phyloP scores from a whole-genome alignment of 1,284 basidiomycete species.

The Malassezia obtusa region DNA sequence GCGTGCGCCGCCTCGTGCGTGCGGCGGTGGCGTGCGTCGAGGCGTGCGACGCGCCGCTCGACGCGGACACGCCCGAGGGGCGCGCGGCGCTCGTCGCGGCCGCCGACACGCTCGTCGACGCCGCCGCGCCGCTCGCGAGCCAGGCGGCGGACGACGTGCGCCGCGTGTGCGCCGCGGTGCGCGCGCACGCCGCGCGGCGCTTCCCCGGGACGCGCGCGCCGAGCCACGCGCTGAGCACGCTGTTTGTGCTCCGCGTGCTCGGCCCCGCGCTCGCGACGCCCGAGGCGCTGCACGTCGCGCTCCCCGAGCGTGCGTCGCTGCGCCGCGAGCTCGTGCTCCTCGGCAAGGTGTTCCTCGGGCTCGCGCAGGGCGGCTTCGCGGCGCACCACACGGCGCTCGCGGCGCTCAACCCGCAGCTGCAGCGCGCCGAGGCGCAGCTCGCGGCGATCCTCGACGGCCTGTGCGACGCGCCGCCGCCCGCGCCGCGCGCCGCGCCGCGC shows the following conservation, averaged over 20 bases:
- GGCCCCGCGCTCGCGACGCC: slow-evolving; percentile 8
- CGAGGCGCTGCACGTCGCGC: neutral
- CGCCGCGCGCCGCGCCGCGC: neutral
- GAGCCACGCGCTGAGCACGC: neutral
- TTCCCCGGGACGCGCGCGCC: neutral
- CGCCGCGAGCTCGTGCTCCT: slow-evolving; percentile 4
- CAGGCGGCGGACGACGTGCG: neutral
- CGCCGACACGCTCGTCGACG: neutral
- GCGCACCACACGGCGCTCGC: slow-evolving; percentile 1
- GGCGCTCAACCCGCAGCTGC: neutral
- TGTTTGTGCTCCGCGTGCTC: slow-evolving; percentile 4
- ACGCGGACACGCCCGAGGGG: neutral
- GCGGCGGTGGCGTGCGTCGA: neutral
- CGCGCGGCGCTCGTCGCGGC: neutral
- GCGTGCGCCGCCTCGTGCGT: neutral
- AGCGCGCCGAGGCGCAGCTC: neutral
- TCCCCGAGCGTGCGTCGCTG: neutral
- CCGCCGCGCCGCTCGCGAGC: neutral
- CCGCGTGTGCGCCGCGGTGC: neutral
- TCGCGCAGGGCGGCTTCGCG: slow-evolving; percentile 2
- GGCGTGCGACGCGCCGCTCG: neutral
- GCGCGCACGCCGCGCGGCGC: neutral
- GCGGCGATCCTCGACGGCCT: neutral
- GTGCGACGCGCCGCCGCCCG: neutral
- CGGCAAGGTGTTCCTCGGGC: slow-evolving; percentile 9